phyloP scores from a whole-genome alignment of 805 yeast species.

The Grigorovia yakushimaensis region DNA sequence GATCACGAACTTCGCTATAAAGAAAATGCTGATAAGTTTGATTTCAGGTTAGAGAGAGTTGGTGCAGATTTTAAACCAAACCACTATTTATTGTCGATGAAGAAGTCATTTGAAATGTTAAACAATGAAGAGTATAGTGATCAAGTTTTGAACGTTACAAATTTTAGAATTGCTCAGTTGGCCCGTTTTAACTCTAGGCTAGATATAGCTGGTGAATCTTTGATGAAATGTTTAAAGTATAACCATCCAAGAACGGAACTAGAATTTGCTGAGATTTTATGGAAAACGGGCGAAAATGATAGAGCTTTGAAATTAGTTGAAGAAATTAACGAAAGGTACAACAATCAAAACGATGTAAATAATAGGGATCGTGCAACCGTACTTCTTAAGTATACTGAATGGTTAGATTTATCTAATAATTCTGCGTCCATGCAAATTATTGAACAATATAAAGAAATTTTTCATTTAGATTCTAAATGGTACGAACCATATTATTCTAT shows the following conservation, averaged over 20 bases:
- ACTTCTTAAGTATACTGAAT: conserved; percentile 72
- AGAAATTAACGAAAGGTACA: conserved; percentile 21
- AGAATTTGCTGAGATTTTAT: conserved; percentile 71
- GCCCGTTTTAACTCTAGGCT: conserved; percentile 60
- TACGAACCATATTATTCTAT: conserved; percentile 73
- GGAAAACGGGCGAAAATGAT: conserved; percentile 84
- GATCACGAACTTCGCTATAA: conserved; percentile 4
- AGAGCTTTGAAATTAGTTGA: conserved; percentile 65
- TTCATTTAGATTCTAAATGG: conserved; percentile 46
- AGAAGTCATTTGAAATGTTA: conserved; percentile 39
- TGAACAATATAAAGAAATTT: conserved; percentile 54
- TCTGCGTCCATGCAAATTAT: conserved; percentile 67
- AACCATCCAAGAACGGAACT: conserved; percentile 42
- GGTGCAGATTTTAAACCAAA: conserved; percentile 52
- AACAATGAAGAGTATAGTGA: conserved; percentile 13
- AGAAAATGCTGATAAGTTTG: conserved; percentile 5
- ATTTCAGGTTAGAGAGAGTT: conserved; percentile 22
- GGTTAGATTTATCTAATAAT: conserved; percentile 83
- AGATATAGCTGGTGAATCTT: conserved; percentile 61
- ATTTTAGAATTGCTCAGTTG: conserved; percentile 50
- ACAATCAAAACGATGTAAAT: conserved; percentile 8
- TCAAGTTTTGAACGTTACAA: conserved; percentile 38
- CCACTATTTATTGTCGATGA: conserved; percentile 49
- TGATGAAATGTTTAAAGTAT: conserved; percentile 38
- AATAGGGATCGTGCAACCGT: conserved; percentile 31